Conservation (phyloP, 768 basidiomycete species). For the Trametes cingulata region DNA sequence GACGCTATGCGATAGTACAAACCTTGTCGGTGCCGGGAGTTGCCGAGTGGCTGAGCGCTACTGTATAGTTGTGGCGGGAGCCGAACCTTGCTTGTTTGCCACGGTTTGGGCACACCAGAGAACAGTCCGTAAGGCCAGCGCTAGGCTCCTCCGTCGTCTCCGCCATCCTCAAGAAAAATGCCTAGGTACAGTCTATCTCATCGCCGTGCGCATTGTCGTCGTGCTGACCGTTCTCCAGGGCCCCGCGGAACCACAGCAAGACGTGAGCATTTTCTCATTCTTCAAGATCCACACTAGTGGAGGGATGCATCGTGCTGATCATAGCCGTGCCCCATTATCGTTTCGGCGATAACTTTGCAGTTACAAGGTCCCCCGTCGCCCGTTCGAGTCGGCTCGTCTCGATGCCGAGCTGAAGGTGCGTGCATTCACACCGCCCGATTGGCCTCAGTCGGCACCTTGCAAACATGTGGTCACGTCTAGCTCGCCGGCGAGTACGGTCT, state of each 20-base stretch:
- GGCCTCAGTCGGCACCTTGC: background rate
- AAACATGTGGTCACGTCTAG: constrained; percentile 40
- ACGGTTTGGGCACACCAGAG: constrained; percentile 35
- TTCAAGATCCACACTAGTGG: constrained; percentile 68
- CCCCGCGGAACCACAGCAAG: constrained; percentile 90
- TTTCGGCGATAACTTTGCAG: constrained; percentile 52
- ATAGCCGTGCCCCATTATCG: constrained; percentile 64
- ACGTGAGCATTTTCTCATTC: constrained; percentile 68
- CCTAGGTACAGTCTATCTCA: constrained; percentile 63
- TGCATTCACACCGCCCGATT: background rate
- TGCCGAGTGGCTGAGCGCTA: constrained; percentile 64
- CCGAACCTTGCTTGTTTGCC: constrained; percentile 37
- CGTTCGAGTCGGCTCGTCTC: constrained; percentile 97
- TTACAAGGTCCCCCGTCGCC: constrained; percentile 98
- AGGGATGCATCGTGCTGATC: constrained; percentile 67
- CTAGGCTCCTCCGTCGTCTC: constrained; percentile 30
- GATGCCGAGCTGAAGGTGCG: constrained; percentile 97
- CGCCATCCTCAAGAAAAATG: constrained; percentile 71
- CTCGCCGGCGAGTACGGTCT: constrained; percentile 99
- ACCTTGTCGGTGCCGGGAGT: constrained; percentile 41
- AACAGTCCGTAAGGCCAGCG: constrained; percentile 25
- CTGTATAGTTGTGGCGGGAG: constrained; percentile 66
- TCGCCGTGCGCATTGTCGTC: constrained; percentile 6
- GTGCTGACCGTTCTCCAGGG: constrained; percentile 56
- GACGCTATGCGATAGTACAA: constrained; percentile 32